Conservation (phyloP, 306 rosid genomes). For the Begonia masoniana region DNA sequence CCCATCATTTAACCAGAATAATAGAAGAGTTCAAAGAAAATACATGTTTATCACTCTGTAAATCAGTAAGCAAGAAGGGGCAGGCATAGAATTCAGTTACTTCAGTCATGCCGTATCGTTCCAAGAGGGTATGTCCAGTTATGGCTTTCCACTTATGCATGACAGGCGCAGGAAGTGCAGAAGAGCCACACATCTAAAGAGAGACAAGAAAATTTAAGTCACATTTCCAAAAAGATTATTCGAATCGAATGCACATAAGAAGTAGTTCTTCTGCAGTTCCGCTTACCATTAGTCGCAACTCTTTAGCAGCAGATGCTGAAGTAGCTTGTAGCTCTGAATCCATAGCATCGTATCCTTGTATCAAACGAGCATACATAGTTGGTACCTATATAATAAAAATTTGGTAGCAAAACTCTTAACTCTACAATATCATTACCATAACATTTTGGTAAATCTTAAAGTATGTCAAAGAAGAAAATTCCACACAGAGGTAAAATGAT, state of each 20-base stretch:
- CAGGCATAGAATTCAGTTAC: slow-evolving; percentile 26
- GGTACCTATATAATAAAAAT: slow-evolving; percentile 55
- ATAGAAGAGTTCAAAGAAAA: background rate
- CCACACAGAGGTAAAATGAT: background rate
- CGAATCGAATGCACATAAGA: background rate
- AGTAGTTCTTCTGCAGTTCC: background rate
- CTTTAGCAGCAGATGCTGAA: slow-evolving; percentile 73
- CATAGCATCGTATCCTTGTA: slow-evolving; percentile 86
- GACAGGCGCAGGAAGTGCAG: slow-evolving; percentile 88
- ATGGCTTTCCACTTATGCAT: slow-evolving; percentile 81
- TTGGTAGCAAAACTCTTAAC: slow-evolving; percentile 3
- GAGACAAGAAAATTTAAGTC: slow-evolving; percentile 1
- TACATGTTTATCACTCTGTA: too few relatives aligned
- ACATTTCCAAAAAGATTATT: background rate
- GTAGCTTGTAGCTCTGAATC: slow-evolving; percentile 50
- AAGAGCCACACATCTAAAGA: slow-evolving; percentile 90
- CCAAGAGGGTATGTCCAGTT: slow-evolving; percentile 84
- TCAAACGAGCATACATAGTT: slow-evolving; percentile 66
- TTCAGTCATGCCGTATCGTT: slow-evolving; percentile 96
- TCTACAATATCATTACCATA: background rate
- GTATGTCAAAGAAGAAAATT: too few relatives aligned
- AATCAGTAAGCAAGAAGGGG: too few relatives aligned
- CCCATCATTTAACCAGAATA: slow-evolving; percentile 7
- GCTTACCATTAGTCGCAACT: slow-evolving; percentile 91
- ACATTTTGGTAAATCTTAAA: too few relatives aligned